phyloP scores from a whole-genome alignment of 306 rosid species.

The Ziziphus jujuba region DNA sequence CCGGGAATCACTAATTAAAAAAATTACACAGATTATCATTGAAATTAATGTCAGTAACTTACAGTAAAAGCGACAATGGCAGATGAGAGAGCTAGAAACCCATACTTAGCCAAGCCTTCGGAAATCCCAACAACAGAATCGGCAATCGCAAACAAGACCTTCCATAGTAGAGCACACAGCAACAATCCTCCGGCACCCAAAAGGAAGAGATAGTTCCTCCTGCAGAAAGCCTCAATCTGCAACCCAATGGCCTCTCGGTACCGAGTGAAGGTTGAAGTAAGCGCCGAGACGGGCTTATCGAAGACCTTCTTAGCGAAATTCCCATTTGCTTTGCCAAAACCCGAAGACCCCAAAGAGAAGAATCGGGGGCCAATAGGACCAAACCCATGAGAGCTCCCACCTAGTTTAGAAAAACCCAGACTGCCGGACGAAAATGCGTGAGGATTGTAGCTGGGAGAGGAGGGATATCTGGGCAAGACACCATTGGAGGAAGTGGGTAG shows the following conservation, averaged over 20 bases:
- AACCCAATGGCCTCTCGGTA: slow-evolving; percentile 78
- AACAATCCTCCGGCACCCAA: slow-evolving; percentile 64
- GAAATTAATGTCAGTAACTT: not conserved
- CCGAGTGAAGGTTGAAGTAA: slow-evolving; percentile 54
- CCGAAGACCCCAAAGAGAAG: slow-evolving; percentile 41
- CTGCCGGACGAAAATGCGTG: not conserved
- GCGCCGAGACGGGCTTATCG: slow-evolving; percentile 54
- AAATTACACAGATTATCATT: not conserved
- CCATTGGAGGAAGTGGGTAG: slow-evolving; percentile 31
- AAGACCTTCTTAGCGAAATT: slow-evolving; percentile 49
- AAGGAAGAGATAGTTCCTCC: slow-evolving; percentile 56
- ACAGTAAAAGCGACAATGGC: slow-evolving; percentile 52
- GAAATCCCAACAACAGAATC: slow-evolving; percentile 66
- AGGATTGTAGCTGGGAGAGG: not conserved
- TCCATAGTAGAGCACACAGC: slow-evolving; percentile 73
- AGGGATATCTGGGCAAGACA: slow-evolving; percentile 5
- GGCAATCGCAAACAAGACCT: slow-evolving; percentile 74
- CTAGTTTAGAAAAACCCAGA: not conserved
- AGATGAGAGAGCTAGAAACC: slow-evolving; percentile 88
- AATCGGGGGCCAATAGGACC: slow-evolving; percentile 45
- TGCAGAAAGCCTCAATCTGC: slow-evolving; percentile 87
- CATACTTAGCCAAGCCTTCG: slow-evolving; percentile 97
- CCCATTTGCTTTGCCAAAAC: slow-evolving; percentile 28
- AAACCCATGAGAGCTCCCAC: not conserved
- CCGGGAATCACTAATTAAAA: not conserved